A percentile compares a stretch with the other conserved stretches of the same genome.
Conservation (phyloP, 495 filamentous ascomycete species). For the Thozetella sp. region DNA sequence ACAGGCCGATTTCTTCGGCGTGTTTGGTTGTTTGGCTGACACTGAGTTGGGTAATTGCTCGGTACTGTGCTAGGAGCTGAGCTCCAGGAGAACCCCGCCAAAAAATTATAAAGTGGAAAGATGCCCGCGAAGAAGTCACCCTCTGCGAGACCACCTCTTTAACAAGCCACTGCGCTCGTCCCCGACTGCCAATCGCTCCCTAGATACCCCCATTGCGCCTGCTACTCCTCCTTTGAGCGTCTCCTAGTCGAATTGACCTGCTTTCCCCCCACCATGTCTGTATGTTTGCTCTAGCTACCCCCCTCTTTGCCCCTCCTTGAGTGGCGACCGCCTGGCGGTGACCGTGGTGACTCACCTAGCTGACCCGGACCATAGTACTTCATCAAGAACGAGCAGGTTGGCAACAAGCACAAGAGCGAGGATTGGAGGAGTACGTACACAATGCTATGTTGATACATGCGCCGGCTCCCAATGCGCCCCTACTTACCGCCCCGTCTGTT, state of each 20-base stretch:
- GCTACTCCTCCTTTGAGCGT: not conserved
- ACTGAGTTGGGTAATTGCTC: no score
- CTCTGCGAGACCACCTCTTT: not conserved
- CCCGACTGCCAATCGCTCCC: not conserved
- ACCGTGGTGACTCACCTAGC: constrained; percentile 12
- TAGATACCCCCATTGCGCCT: not conserved
- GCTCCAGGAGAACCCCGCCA: not conserved
- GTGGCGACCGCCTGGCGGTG: not conserved
- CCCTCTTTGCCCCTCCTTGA: not conserved
- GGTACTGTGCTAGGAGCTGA: not conserved
- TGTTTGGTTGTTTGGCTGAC: no score
- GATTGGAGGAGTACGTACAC: constrained; percentile 83
- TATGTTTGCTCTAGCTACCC: not conserved
- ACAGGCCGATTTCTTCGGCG: no score
- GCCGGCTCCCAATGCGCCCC: not conserved
- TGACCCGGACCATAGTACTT: constrained; percentile 55
- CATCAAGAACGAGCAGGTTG: constrained; percentile 87
- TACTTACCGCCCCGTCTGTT: constrained; percentile 15
- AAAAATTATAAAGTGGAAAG: not conserved
- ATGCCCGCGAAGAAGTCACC: not conserved
- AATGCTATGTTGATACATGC: not conserved
- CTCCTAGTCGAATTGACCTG: no score
- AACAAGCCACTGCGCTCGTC: not conserved
- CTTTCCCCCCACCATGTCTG: not conserved
- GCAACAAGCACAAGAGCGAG: constrained; percentile 77